Evolutionary conservation across 2,329 filamentous ascomycete species (phyloP).

Genomic region (Rutstroemia sp.): DNA sequence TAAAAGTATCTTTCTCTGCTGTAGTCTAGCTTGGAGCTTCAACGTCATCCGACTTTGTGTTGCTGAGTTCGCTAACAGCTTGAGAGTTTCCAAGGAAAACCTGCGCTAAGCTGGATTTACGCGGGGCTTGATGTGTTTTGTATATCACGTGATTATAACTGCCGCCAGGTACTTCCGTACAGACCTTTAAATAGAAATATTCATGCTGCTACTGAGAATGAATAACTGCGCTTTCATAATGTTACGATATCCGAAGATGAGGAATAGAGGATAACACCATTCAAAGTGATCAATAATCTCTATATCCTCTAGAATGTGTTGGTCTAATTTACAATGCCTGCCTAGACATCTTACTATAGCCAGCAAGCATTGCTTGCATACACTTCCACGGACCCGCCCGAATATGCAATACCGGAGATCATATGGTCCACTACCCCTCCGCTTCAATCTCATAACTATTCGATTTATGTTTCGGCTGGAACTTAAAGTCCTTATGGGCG

Average conservation of each 20-base stretch:
- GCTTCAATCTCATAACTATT: constrained; percentile 81
- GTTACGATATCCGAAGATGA: too few species aligned
- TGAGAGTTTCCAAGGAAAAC: constrained; percentile 8
- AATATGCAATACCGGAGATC: neutral
- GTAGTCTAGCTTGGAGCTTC: constrained; percentile 10
- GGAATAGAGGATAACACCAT: too few species aligned
- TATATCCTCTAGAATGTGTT: too few species aligned
- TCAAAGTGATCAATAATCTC: too few species aligned
- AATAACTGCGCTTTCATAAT: too few species aligned
- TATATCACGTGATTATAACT: neutral
- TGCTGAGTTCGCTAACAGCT: neutral
- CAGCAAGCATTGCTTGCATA: neutral
- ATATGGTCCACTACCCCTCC: constrained; percentile 47
- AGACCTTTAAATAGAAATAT: too few species aligned
- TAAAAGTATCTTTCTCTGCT: constrained; percentile 1
- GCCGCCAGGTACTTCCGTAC: too few species aligned
- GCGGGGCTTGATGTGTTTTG: neutral
- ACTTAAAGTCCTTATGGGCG: constrained; percentile 82
- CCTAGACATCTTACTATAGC: too few species aligned
- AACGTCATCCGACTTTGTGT: constrained; percentile 12
- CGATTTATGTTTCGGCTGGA: constrained; percentile 96
- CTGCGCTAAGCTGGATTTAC: neutral
- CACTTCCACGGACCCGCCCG: neutral
- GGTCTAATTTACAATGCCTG: too few species aligned
- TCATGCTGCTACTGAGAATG: too few species aligned